Base-by-base conservation (phyloP, 1,284 basidiomycete species). In the Austroboletus niveus region DNA sequence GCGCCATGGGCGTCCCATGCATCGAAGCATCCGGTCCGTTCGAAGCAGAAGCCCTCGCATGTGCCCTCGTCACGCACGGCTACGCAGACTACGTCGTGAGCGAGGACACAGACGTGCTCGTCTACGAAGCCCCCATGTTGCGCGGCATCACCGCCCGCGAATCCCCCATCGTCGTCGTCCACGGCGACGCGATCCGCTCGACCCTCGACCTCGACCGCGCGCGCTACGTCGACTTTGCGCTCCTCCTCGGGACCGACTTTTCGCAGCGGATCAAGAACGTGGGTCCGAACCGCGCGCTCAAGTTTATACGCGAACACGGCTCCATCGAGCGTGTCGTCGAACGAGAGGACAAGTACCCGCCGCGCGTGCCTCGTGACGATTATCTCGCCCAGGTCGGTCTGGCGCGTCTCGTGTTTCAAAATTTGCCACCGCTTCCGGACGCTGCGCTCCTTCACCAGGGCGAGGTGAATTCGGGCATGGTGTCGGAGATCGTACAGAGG, bases 211-310 rank as follows among this genome's bases (percentile, higher is more conserved):
- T 95, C 31, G 70, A 79, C 49, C 75, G 73, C 4, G 62, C 73
- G 0, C 64, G 78, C 47, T 94, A 82, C 66, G 69, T 94, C 60
- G 94, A 95, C 70, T 92, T 94, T 65, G 84, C 82, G 1, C 77
- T 96, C 41, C 76, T 96, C 3, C 78, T 93, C 12, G 93, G 93
- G 5, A 96, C 93, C 0, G 93, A 96, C 68, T 94, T 95, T 59
- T 86, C 89, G 0, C 80, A 85, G 42, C 82, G 92, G 2, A 88
- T 96, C 57, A 84, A 80, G 52, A 84, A 85, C 48, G 72, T 95
- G 4, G 93, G 93, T 1, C 91, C 92, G 0, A 66, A 70, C 0
- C 82, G 82, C 1, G 91, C 91, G 0, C 79, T 88, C 61, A 81
- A 80, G 55, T 81, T 89, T 53, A 88, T 96, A 46, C 74, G 77